Conservation (phyloP, 192 early-diverging fungal genomes). For the Coemansia reversa region DNA sequence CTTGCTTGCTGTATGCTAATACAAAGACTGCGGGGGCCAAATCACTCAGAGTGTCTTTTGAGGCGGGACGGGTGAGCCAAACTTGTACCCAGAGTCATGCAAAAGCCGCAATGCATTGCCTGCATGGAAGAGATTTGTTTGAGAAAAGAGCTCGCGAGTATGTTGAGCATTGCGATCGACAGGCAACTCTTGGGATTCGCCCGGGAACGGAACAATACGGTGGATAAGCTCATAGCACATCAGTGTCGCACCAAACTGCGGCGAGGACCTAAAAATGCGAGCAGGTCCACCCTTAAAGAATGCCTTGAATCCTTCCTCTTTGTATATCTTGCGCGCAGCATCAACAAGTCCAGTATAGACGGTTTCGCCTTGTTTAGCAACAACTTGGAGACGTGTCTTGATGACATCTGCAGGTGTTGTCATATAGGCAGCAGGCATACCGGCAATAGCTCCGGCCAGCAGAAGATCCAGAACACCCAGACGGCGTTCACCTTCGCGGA, state of each 20-base stretch:
- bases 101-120: conserved; percentile 42
- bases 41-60: background rate
- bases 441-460: conserved; percentile 87
- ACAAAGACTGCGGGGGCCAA: no score
- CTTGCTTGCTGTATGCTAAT: background rate
- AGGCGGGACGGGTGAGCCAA: conserved; percentile 17
- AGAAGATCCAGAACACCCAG: conserved; percentile 64
- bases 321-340: conserved; percentile 81
- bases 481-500: conserved; percentile 79
- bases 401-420: conserved; percentile 98
- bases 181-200: conserved; percentile 35
- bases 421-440: conserved; percentile 94
- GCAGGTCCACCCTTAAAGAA: conserved; percentile 98
- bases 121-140: conserved; percentile 44
- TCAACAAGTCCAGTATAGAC: conserved; percentile 83
- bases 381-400: conserved; percentile 96
- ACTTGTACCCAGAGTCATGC: conserved; percentile 50
- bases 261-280: conserved; percentile 89
- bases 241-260: conserved; percentile 96
- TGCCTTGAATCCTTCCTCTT: conserved; percentile 89
- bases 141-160: conserved; percentile 36
- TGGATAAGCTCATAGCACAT: conserved; percentile 91
- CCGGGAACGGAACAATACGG: conserved; percentile 59
- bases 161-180: conserved; percentile 17
- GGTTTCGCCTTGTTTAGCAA: conserved; percentile 85